Conservation (phyloP, 2,329 filamentous ascomycete species). For the Aspergillus piperis region DNA sequence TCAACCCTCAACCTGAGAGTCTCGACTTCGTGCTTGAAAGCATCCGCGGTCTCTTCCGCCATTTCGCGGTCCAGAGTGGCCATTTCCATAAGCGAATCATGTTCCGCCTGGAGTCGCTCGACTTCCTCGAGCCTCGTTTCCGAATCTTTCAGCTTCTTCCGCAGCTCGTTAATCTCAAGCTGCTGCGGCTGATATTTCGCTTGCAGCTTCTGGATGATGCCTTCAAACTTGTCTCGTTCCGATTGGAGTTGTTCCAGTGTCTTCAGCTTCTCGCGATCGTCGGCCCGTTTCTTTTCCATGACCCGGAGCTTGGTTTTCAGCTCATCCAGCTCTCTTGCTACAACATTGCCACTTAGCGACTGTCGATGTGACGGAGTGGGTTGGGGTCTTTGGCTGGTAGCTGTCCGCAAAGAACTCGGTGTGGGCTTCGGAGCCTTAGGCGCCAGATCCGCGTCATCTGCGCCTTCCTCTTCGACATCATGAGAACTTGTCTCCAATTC, state of each 20-base stretch:
- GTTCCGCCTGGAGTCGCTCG: conserved; percentile 75
- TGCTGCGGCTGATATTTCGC: conserved; percentile 84
- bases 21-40: conserved; percentile 77
- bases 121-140: conserved; percentile 69
- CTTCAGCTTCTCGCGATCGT: conserved; percentile 84
- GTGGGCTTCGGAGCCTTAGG: conserved; percentile 27
- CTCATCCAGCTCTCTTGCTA: conserved; percentile 75
- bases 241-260: conserved; percentile 72
- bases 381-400: conserved; percentile 29
- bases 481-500: conserved; percentile 32
- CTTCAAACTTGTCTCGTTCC: conserved; percentile 60
- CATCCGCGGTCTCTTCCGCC: conserved; percentile 90
- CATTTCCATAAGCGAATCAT: conserved; percentile 82
- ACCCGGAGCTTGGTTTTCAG: conserved; percentile 84
- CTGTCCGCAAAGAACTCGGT: conserved; percentile 26
- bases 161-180: conserved; percentile 74
- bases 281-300: conserved; percentile 80
- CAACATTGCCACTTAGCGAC: conserved; percentile 47
- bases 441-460: conserved; percentile 22
- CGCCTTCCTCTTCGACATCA: conserved; percentile 26
- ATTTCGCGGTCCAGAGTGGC: conserved; percentile 90
- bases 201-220: conserved; percentile 87
- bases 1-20: conserved; percentile 73
- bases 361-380: conserved; percentile 44
- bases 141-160: conserved; percentile 75